Conservation (phyloP, 345 rosid species). For the Viola odorata region DNA sequence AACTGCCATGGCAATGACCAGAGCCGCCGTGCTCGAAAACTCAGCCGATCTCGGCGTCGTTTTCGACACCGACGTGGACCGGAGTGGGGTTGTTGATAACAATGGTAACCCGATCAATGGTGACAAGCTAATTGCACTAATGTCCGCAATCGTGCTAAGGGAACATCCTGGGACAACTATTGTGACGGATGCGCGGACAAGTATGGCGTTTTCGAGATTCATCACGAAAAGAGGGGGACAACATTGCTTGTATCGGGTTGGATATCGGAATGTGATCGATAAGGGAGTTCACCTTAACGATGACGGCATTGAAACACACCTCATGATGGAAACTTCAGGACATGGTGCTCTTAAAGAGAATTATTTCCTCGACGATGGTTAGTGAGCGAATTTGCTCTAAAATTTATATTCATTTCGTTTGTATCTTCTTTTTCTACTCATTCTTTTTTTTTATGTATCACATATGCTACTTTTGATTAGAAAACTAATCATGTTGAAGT, state of each 20-base stretch:
- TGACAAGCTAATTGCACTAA: conserved; percentile 82
- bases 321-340: conserved; percentile 97
- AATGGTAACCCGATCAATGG: conserved; percentile 80
- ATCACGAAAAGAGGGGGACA: conserved; percentile 70
- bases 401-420: neutral
- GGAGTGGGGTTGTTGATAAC: conserved; percentile 82
- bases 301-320: conserved; percentile 76
- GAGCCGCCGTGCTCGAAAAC: conserved; percentile 63
- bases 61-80: conserved; percentile 90
- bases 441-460: too few relatives aligned
- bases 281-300: conserved; percentile 74
- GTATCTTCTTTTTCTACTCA: neutral
- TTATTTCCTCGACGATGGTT: conserved; percentile 87
- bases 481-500: neutral
- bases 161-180: conserved; percentile 79
- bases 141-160: conserved; percentile 73
- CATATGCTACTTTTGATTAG: too few relatives aligned
- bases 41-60: conserved; percentile 90
- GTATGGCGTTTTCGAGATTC: conserved; percentile 64
- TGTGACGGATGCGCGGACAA: conserved; percentile 91
- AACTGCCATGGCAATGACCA: conserved; percentile 78
- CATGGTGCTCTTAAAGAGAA: conserved; percentile 96
- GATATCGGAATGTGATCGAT: conserved; percentile 84
- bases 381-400: neutral
- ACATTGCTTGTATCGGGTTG: conserved; percentile 86